Conservation (phyloP, 768 basidiomycete genomes). For the Megacollybia marginata region DNA sequence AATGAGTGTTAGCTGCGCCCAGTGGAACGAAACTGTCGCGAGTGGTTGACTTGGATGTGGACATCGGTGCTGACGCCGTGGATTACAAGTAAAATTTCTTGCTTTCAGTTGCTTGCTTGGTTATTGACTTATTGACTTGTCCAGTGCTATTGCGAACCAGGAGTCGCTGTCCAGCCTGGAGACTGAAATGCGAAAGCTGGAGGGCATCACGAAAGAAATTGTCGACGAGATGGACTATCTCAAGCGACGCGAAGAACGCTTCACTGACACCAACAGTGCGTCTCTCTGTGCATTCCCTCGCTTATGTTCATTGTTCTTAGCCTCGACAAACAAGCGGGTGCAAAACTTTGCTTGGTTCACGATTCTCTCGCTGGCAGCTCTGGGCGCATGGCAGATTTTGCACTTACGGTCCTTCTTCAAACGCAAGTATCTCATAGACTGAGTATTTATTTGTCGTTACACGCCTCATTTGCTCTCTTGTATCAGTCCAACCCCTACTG, state of each 20-base stretch:
- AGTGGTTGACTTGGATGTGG: conserved; percentile 88
- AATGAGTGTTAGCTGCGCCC: conserved; percentile 31
- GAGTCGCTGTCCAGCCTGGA: conserved; percentile 93
- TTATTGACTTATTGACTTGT: conserved; percentile 1
- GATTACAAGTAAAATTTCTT: conserved; percentile 89
- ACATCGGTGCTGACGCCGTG: conserved; percentile 96
- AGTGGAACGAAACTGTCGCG: conserved; percentile 47
- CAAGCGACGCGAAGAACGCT: conserved; percentile 81
- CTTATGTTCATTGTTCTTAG: conserved; percentile 30
- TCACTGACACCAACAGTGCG: conserved; percentile 85
- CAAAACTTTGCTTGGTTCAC: conserved; percentile 92
- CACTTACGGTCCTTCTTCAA: conserved; percentile 95
- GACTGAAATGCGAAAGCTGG: conserved; percentile 97
- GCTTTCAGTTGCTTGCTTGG: no score
- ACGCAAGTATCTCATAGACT: conserved; percentile 90
- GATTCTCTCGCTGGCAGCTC: conserved; percentile 62
- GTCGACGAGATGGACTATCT: conserved; percentile 91
- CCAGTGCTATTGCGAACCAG: conserved; percentile 95
- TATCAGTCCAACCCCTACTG: conserved; percentile 72
- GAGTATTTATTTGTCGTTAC: conserved; percentile 7
- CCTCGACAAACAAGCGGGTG: conserved; percentile 86
- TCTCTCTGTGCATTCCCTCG: conserved; percentile 7
- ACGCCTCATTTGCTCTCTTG: conserved; percentile 22
- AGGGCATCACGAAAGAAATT: conserved; percentile 91
- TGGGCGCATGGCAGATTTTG: conserved; percentile 93